These are phyloP conservation scores for Metarhizium rileyi DNA, from an alignment of 2,329 filamentous ascomycete species.

Conservation along the genomic window DNA sequence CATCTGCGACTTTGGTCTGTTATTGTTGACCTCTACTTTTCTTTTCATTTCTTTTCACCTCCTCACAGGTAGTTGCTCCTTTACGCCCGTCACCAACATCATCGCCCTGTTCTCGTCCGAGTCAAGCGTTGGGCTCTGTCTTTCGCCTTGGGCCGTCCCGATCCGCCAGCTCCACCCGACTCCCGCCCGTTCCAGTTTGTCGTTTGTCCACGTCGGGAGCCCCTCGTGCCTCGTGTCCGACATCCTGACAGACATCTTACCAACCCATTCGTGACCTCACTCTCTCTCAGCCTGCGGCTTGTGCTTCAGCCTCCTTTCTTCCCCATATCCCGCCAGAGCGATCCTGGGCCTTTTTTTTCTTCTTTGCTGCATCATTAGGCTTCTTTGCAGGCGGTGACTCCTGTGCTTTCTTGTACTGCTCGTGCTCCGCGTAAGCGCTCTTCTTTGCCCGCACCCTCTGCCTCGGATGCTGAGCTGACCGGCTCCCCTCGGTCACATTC, in stretches of 20 bases:
- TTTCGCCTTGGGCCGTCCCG: constrained; percentile 4
- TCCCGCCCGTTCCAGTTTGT: neutral
- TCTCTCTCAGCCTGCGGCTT: too few species aligned
- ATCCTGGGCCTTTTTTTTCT: neutral
- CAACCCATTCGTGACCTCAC: too few species aligned
- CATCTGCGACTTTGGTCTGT: too few species aligned
- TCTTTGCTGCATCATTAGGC: too few species aligned
- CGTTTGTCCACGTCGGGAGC: neutral
- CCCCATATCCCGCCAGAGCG: neutral
- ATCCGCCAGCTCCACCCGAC: neutral
- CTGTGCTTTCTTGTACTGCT: neutral
- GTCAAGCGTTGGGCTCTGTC: neutral
- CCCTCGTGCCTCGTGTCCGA: neutral
- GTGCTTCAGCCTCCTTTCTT: neutral
- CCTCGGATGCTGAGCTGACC: neutral
- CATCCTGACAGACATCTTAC: too few species aligned
- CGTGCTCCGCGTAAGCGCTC: neutral
- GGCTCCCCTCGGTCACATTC: neutral
- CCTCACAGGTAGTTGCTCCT: neutral
- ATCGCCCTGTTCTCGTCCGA: neutral
- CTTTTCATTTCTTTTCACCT: neutral
- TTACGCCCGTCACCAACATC: neutral
- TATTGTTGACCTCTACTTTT: neutral
- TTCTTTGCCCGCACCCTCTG: neutral
- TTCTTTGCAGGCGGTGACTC: too few species aligned